Evolutionary conservation across 257 asterid species (phyloP).

Genomic region (Scutellaria barbata): DNA sequence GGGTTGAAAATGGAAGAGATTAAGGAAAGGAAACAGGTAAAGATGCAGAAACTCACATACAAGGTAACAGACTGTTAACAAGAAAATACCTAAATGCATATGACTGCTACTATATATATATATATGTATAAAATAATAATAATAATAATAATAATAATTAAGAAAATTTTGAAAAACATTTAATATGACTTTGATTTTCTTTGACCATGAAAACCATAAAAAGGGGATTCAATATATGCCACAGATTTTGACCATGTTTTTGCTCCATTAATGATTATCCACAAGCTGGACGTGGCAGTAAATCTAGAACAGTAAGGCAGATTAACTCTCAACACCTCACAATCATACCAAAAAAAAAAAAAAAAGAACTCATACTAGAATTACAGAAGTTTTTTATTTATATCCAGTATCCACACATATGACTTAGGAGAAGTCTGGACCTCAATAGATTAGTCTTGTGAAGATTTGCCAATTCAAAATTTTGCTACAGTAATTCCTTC

Average conservation of each 20-base stretch:
- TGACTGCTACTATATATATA: no score
- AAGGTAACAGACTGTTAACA: conserved; percentile 10
- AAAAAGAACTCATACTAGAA: background rate
- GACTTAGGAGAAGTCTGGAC: background rate
- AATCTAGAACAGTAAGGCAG: conserved; percentile 2
- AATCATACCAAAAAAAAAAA: background rate
- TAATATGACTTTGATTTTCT: conserved; percentile 5
- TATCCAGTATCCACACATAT: background rate
- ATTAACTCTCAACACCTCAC: conserved; percentile 13
- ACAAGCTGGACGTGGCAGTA: conserved; percentile 9
- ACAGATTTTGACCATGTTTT: background rate
- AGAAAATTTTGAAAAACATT: conserved; percentile 16
- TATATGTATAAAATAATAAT: no score
- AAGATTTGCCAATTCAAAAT: conserved; percentile 2
- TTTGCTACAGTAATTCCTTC: conserved; percentile 6
- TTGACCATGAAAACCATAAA: conserved; percentile 2
- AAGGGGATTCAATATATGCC: conserved; percentile 14
- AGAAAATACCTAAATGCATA: background rate
- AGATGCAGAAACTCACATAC: conserved; percentile 13
- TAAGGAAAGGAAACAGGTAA: background rate
- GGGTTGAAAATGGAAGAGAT: conserved; percentile 16
- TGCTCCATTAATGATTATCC: conserved; percentile 1
- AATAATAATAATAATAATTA: no score
- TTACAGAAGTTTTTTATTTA: background rate
- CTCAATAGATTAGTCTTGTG: background rate